Conservation (phyloP, 371 early-diverging fungal species). For the Mucor plumbeus region DNA sequence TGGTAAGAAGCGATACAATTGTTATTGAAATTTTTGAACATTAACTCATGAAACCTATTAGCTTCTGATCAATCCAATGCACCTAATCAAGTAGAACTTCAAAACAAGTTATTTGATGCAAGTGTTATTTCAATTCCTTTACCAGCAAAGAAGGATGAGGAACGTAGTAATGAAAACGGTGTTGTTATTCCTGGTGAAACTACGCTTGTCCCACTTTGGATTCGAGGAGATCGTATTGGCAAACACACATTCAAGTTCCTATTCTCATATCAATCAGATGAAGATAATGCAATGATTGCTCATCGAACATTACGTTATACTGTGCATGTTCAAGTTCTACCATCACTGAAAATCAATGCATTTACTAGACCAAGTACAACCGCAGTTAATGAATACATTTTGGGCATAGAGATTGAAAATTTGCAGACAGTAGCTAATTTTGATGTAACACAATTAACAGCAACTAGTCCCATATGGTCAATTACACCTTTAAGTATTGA, state of each 20-base stretch:
- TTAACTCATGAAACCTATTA: neutral
- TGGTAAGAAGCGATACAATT: constrained; percentile 22
- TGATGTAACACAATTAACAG: constrained; percentile 72
- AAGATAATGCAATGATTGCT: constrained; percentile 66
- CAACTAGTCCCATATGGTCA: constrained; percentile 76
- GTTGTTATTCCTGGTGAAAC: constrained; percentile 76
- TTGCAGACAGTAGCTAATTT: constrained; percentile 66
- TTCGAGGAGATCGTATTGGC: constrained; percentile 92
- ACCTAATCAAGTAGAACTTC: constrained; percentile 10
- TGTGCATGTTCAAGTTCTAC: constrained; percentile 68
- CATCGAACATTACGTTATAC: constrained; percentile 72
- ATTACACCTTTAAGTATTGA: constrained; percentile 61
- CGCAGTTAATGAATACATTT: constrained; percentile 76
- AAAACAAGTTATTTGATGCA: constrained; percentile 45
- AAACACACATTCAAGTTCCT: constrained; percentile 78
- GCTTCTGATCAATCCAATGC: constrained; percentile 3
- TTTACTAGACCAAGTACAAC: constrained; percentile 87
- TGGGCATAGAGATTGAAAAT: constrained; percentile 90
- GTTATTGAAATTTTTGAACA: neutral
- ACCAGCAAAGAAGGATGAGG: constrained; percentile 30
- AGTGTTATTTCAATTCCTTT: constrained; percentile 51
- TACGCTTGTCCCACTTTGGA: constrained; percentile 82
- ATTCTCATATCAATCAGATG: constrained; percentile 74
- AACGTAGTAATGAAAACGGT: constrained; percentile 23
- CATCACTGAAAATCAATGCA: constrained; percentile 90